Percentiles rank a stretch among this genome's conserved stretches.
Evolutionary conservation across 108 stramenopile species (phyloP).

Genomic region (Chaetoceros tenuissimus): DNA sequence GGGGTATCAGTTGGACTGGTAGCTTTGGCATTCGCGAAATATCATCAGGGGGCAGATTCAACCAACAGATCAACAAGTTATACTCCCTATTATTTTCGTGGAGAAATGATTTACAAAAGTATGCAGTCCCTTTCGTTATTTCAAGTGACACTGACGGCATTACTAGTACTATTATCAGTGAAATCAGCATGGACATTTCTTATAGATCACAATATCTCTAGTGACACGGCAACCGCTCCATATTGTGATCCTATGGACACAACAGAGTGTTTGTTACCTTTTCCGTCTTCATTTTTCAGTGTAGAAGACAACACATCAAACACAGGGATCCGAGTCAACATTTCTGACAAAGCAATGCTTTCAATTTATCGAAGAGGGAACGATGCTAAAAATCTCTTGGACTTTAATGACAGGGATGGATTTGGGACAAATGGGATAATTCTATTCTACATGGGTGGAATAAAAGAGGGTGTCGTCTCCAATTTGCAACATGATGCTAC

Average conservation of each 20-base stretch:
- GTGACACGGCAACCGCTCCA: neutral
- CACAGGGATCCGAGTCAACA: conserved; percentile 43
- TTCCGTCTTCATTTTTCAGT: conserved; percentile 64
- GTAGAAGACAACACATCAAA: conserved; percentile 22
- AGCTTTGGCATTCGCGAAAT: neutral
- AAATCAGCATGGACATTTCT: neutral
- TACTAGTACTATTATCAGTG: neutral
- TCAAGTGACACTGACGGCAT: too few relatives aligned
- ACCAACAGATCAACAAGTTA: too few relatives aligned
- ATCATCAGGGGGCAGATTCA: neutral
- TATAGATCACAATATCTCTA: neutral
- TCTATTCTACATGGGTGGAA: conserved; percentile 65
- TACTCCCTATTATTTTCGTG: too few relatives aligned
- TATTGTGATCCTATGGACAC: conserved; percentile 57
- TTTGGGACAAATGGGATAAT: conserved; percentile 72
- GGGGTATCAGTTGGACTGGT: neutral
- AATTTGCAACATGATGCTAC: conserved; percentile 1
- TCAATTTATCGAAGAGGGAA: conserved; percentile 25
- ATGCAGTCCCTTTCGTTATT: too few relatives aligned
- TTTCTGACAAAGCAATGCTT: conserved; percentile 16
- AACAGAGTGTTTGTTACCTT: conserved; percentile 66
- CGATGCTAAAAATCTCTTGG: conserved; percentile 26
- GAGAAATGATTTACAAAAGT: too few relatives aligned
- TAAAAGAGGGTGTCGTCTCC: conserved; percentile 26
- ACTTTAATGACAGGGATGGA: conserved; percentile 67